phyloP scores from a whole-genome alignment of 345 rosid genomes.

The Gossypioides kirkii region DNA sequence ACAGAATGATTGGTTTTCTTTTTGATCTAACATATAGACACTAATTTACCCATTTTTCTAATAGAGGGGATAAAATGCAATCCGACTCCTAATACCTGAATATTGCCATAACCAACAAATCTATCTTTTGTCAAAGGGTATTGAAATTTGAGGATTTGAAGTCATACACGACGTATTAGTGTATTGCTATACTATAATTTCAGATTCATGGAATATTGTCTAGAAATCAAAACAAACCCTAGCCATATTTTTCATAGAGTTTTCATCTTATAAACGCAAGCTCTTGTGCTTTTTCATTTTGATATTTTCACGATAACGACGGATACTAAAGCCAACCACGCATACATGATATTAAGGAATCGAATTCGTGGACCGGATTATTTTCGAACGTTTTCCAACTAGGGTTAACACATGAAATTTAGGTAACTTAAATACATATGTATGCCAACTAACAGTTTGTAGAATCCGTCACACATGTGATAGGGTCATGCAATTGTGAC shows the following conservation, averaged over 20 bases:
- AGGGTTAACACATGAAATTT: background rate
- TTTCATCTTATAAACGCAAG: background rate
- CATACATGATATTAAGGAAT: background rate
- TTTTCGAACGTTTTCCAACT: background rate
- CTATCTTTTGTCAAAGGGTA: background rate
- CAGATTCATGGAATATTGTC: conserved; percentile 1
- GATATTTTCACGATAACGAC: background rate
- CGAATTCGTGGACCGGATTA: background rate
- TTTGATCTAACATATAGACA: too few species aligned
- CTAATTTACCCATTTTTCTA: too few species aligned
- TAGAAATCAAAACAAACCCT: background rate
- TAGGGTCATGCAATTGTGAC: conserved; percentile 20
- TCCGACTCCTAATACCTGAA: too few species aligned
- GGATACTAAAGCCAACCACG: background rate
- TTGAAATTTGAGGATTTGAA: conserved; percentile 6
- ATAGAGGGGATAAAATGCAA: too few species aligned
- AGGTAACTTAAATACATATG: background rate
- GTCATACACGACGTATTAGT: background rate
- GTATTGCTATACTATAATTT: background rate
- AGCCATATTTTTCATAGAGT: background rate
- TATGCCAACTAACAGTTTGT: conserved; percentile 8
- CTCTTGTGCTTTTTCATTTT: background rate
- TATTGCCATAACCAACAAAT: too few species aligned
- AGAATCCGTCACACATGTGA: conserved; percentile 14
- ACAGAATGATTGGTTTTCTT: too few species aligned